Base-by-base conservation (phyloP, 2,329 filamentous ascomycete genomes). In the Orbilia blumenaviensis region DNA sequence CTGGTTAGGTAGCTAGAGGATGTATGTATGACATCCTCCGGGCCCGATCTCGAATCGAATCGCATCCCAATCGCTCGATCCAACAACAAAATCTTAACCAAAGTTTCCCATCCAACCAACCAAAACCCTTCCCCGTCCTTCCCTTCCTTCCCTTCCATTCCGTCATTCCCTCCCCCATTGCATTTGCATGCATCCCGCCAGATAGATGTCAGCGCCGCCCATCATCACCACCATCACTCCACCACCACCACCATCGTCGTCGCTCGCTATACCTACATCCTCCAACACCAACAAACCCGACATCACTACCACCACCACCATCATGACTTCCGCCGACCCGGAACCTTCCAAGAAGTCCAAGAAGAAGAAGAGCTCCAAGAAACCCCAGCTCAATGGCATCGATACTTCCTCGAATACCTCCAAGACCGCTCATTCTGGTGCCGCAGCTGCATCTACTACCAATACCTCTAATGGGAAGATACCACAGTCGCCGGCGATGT, bases 371-470 rank as follows among this genome's bases (percentile, higher is more conserved):
- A 41, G 12, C 27, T 56, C 44, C 46, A 75, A 75, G 38, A 67
- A 67, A 50, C 71, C 71, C 2, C 71, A 63, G 36, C 71, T 75
- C 71, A 75, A 75, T 68, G 71, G 71, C 71, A 68, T 75, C 63
- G 71, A 75, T 68, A 75, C 71, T 23, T 68, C 69, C 14, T 21
- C 62, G 62, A 42, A 10, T 42, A 36, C 32, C 42, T 34, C 63
- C 63, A 67, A 27, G 16, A 32, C 34, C 3, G n/a, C 56, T 3
- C 10, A 54, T 29, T 29, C 58, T 21, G 21, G 48, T 2, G n/a
- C 58, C 8, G 38, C 67, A 10, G 25, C 71, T 42, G 16, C 62
- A 29, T 41, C 60, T 18, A 42, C 69, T 44, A 56, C 71, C 4
- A 27, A 56, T n/a, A 56, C 71, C n/a, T 34, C 64, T n/a, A 68